phyloP scores from a whole-genome alignment of 768 basidiomycete species.

The Leccinum subgranulosum region DNA sequence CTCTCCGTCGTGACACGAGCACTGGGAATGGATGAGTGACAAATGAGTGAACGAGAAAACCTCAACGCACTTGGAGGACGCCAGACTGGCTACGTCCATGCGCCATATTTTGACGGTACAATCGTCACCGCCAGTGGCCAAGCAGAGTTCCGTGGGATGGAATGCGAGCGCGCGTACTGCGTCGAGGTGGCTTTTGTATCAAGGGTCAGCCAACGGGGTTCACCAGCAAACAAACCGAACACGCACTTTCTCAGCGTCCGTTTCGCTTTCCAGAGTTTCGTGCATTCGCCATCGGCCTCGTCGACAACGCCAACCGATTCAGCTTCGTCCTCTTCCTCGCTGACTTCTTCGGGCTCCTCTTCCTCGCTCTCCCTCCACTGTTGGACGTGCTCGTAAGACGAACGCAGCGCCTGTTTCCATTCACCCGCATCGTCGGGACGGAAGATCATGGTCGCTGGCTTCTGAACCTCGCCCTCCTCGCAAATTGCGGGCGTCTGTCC shows the following conservation, averaged over 20 bases:
- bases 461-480: conserved; percentile 19
- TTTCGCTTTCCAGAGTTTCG: conserved; percentile 82
- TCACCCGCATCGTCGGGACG: conserved; percentile 81
- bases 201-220: conserved; percentile 3
- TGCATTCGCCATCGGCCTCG: conserved; percentile 64
- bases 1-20: conserved; percentile 76
- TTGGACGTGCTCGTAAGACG: conserved; percentile 51
- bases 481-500: conserved; percentile 10
- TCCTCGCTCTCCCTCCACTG: conserved; percentile 47
- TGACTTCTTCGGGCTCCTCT: conserved; percentile 59
- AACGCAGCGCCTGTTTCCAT: conserved; percentile 78
- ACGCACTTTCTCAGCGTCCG: conserved; percentile 87
- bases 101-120: conserved; percentile 96
- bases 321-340: conserved; percentile 70
- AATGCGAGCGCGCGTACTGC: conserved; percentile 88
- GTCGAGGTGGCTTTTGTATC: conserved; percentile 74
- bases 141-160: conserved; percentile 78
- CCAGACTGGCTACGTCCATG: conserved; percentile 70
- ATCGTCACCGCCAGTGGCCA: conserved; percentile 95
- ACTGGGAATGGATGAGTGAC: conserved; percentile 34
- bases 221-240: conserved; percentile 8
- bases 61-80: conserved; percentile 69
- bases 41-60: neutral
- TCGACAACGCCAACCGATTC: conserved; percentile 51
- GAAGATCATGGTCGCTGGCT: conserved; percentile 71